Evolutionary conservation across 805 yeast species (phyloP).

Genomic region (Yamadazyma philogaea): DNA sequence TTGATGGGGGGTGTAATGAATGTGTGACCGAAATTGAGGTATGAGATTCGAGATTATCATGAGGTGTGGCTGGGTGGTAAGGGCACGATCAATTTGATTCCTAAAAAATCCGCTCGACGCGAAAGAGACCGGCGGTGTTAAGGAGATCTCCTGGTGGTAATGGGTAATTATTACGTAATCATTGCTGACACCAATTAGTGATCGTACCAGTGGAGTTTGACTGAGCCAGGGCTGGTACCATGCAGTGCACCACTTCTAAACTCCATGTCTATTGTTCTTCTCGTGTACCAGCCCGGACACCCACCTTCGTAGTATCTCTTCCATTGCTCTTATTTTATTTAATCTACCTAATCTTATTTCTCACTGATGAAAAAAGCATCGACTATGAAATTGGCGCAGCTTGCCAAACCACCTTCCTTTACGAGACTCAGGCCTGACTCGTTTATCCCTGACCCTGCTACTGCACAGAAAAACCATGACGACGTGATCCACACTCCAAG

Average conservation of each 20-base stretch:
- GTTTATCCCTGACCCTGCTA: slow-evolving; percentile 21
- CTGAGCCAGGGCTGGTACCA: not conserved
- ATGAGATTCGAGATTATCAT: not conserved
- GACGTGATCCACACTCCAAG: slow-evolving; percentile 37
- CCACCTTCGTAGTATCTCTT: too few relatives aligned
- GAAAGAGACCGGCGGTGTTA: too few relatives aligned
- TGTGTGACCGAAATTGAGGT: not conserved
- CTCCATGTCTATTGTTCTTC: not conserved
- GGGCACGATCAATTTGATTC: not conserved
- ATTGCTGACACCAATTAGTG: not conserved
- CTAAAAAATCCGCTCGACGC: too few relatives aligned
- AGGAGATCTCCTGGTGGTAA: too few relatives aligned
- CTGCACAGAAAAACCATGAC: slow-evolving; percentile 28
- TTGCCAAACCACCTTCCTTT: slow-evolving; percentile 32
- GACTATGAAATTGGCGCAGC: slow-evolving; percentile 11
- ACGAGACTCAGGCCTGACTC: slow-evolving; percentile 29
- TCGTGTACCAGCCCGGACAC: not conserved
- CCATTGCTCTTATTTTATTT: not conserved
- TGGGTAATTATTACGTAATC: not conserved
- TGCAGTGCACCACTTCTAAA: not conserved
- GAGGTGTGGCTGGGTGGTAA: not conserved
- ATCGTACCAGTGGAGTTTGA: not conserved
- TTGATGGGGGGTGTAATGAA: slow-evolving; percentile 3
- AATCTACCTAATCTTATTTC: too few relatives aligned
- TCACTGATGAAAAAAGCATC: slow-evolving; percentile 3